These are phyloP conservation scores for Biancaea sappan DNA, from an alignment of 306 rosid species.

Conservation along the genomic window DNA sequence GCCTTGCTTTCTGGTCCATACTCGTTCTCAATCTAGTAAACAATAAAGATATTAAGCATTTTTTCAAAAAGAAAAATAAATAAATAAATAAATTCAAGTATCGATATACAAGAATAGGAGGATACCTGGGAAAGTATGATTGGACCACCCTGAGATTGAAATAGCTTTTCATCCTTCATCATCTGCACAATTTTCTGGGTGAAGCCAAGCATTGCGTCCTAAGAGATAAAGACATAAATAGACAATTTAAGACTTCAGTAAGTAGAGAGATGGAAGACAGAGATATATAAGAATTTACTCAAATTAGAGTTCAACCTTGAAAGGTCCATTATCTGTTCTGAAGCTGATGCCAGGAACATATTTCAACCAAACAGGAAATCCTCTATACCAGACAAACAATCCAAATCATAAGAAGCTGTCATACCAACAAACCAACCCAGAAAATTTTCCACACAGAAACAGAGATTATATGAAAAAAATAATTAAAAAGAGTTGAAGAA, in stretches of 20 bases:
- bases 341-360: slow-evolving; percentile 95
- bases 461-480: not conserved
- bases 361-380: slow-evolving; percentile 97
- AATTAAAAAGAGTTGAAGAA: not conserved
- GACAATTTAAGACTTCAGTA: not conserved
- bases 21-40: slow-evolving; percentile 86
- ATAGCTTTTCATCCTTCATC: slow-evolving; percentile 86
- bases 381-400: slow-evolving; percentile 54
- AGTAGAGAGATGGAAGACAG: slow-evolving; percentile 6
- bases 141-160: slow-evolving; percentile 95
- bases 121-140: slow-evolving; percentile 92
- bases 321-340: slow-evolving; percentile 90
- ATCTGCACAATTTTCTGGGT: slow-evolving; percentile 88
- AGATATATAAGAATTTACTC: slow-evolving; percentile 21
- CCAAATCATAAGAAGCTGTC: slow-evolving; percentile 29
- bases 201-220: slow-evolving; percentile 92
- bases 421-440: not conserved
- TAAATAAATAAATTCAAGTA: no score
- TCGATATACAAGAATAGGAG: no score
- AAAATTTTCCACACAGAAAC: not conserved
- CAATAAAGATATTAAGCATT: not conserved
- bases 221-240: slow-evolving; percentile 6
- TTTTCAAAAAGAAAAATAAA: not conserved
- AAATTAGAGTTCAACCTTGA: slow-evolving; percentile 62
- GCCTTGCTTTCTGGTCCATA: slow-evolving; percentile 69